Base-by-base conservation (phyloP, 805 yeast species). In the Tetrapisispora nanseiensis region DNA sequence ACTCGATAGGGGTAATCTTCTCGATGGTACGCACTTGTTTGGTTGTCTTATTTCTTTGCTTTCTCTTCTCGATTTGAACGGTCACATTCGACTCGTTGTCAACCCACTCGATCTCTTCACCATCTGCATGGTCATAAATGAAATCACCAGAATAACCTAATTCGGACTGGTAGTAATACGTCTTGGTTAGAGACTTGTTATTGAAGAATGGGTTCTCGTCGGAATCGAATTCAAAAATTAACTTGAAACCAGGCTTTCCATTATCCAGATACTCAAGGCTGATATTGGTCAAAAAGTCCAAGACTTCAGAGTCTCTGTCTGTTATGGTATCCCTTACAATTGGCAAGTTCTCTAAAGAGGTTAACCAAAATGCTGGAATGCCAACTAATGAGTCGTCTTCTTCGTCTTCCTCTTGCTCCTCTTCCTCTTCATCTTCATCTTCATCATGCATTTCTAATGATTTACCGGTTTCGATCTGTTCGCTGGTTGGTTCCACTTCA, bases 111-210 rank as follows among this genome's bases (percentile, higher is more conserved):
- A 92, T 84, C 23, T 46, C 50, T 43, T 77, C 80, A 42, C 97
- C 97, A 59, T 86, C 94, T 11, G 98, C 97, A 61, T 86, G 95
- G 66, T 90, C 97, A 65, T 90, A 92, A 52, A 92, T 87, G 63
- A 86, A 90, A 63, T 92, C 98, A 26, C 98, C 97, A 24, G 89
- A 80, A 65, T 86, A 86, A 19, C 95, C 96, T 52, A 87, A 72
- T 66, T 90, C 95, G 46, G 85, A 86, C 67, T 86, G 95, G 68
- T 92, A 92, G 68, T 77, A 89, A 66, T 92, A 92, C 7, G 94
- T 80, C 71, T 92, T 92, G 48, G 82, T 72, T 54, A 92, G 74
- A 42, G 69, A 67, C 51, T 68, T 71, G 67, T 90, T 85, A 48
- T 78, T 69, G 69, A 92, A 87, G 63, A 71, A 86, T 27, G 81